A percentile compares a stretch with the other conserved stretches of the same genome.
Conservation (phyloP, 805 yeast genomes). For the Candida quercuum region DNA sequence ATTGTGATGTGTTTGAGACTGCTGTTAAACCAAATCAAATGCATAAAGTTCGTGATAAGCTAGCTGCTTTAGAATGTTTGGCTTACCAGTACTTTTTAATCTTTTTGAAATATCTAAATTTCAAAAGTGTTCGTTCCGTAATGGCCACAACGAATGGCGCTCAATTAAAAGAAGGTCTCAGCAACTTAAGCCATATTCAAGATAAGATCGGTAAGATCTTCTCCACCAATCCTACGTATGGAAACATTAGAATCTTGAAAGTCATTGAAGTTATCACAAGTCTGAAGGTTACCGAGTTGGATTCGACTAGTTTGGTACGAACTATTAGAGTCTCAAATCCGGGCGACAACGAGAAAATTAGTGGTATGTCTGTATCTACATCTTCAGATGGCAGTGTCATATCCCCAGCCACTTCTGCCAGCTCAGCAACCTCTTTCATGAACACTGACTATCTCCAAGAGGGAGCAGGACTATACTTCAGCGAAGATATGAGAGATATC, state of each 20-base stretch:
- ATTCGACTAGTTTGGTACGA: too few species aligned
- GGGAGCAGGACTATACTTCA: too few species aligned
- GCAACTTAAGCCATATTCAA: slow-evolving; percentile 5
- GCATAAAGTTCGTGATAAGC: slow-evolving; percentile 8
- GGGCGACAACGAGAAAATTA: too few species aligned
- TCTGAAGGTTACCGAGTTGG: slow-evolving; percentile 2
- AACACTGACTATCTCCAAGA: background rate
- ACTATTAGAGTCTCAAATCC: too few species aligned
- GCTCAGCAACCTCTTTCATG: background rate
- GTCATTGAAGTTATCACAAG: slow-evolving; percentile 4
- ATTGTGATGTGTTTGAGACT: background rate
- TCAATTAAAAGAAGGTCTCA: slow-evolving; percentile 3
- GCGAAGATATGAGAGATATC: slow-evolving; percentile 3
- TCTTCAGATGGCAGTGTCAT: too few species aligned
- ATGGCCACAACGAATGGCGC: slow-evolving; percentile 1
- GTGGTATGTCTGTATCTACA: too few species aligned
- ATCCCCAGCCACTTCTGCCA: background rate
- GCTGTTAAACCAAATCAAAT: background rate
- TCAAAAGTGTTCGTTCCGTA: slow-evolving; percentile 10
- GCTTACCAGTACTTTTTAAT: slow-evolving; percentile 17
- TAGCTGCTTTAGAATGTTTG: slow-evolving; percentile 15
- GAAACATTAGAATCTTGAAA: slow-evolving; percentile 2
- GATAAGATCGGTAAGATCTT: slow-evolving; percentile 6
- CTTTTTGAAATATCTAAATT: slow-evolving; percentile 18
- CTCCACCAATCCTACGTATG: slow-evolving; percentile 1